These are phyloP conservation scores for Tetrapisispora arboricola DNA, from an alignment of 805 yeast genomes.

Conservation along the genomic window DNA sequence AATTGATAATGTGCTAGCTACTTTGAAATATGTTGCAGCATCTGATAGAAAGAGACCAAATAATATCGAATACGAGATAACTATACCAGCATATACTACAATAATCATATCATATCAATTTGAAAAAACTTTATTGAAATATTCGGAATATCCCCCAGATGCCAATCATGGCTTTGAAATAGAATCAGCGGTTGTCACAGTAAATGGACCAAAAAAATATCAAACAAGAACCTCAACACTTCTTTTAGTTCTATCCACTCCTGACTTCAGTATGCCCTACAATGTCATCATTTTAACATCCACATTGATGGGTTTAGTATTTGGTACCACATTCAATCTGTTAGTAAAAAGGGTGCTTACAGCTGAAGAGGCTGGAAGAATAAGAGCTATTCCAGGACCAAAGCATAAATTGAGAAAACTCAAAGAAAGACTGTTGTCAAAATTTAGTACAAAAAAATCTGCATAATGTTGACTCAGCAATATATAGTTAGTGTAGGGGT, in stretches of 20 bases:
- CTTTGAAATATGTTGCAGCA: conserved; percentile 63
- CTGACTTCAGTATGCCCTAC: conserved; percentile 98
- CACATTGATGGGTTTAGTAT: conserved; percentile 84
- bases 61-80: conserved; percentile 60
- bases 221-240: conserved; percentile 77
- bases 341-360: conserved; percentile 65
- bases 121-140: conserved; percentile 75
- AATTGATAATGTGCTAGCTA: conserved; percentile 34
- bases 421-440: conserved; percentile 2
- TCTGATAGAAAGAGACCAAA: conserved; percentile 72
- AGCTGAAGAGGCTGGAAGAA: conserved; percentile 52
- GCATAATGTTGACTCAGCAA: conserved; percentile 1
- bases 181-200: conserved; percentile 76
- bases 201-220: conserved; percentile 36
- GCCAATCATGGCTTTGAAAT: conserved; percentile 96
- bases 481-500: no score
- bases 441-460: conserved; percentile 1
- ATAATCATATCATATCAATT: conserved; percentile 62
- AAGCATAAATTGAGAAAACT: conserved; percentile 15
- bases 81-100: conserved; percentile 53
- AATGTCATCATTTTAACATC: conserved; percentile 91
- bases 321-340: conserved; percentile 77
- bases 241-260: conserved; percentile 80
- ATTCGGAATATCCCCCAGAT: conserved; percentile 97
- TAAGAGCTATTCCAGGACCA: conserved; percentile 10